Conservation (phyloP, 208 protist species). For the Wallacemonas collosoma region DNA sequence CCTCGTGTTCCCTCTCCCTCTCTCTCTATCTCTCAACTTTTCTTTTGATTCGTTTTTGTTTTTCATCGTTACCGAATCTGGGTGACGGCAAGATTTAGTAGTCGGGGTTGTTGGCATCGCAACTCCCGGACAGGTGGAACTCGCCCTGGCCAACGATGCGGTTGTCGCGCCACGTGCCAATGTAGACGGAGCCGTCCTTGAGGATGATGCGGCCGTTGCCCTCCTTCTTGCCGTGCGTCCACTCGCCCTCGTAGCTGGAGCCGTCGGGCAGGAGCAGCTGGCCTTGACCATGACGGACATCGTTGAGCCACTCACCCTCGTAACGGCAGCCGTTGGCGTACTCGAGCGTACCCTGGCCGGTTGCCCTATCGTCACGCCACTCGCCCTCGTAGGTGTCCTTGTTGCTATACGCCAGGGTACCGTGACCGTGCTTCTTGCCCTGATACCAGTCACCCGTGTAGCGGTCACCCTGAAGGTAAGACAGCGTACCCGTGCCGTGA, state of each 20-base stretch:
- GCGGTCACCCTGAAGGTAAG: conserved; percentile 90
- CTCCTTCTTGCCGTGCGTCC: conserved; percentile 88
- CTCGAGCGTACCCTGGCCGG: conserved; percentile 81
- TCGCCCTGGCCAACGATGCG: conserved; percentile 86
- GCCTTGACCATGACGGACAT: conserved; percentile 84
- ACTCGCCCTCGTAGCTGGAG: conserved; percentile 88
- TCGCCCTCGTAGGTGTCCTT: conserved; percentile 92
- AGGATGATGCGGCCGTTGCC: conserved; percentile 89
- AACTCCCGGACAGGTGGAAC: conserved; percentile 87
- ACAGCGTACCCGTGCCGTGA: conserved; percentile 88
- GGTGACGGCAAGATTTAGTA: conserved; percentile 50
- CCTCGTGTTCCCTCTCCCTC: background rate
- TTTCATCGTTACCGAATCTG: background rate
- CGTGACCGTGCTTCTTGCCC: conserved; percentile 90
- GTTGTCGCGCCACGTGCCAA: conserved; percentile 91
- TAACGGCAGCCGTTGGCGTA: conserved; percentile 92
- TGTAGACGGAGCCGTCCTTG: conserved; percentile 87
- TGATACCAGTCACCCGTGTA: conserved; percentile 92
- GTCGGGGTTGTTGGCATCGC: conserved; percentile 91
- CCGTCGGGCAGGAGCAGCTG: conserved; percentile 81
- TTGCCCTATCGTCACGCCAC: conserved; percentile 87
- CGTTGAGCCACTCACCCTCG: conserved; percentile 87
- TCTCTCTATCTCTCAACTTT: background rate
- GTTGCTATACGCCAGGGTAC: conserved; percentile 90
- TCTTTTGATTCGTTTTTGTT: background rate